phyloP scores from a whole-genome alignment of 352 stramenopile species.

The Phytopythium helicoides region DNA sequence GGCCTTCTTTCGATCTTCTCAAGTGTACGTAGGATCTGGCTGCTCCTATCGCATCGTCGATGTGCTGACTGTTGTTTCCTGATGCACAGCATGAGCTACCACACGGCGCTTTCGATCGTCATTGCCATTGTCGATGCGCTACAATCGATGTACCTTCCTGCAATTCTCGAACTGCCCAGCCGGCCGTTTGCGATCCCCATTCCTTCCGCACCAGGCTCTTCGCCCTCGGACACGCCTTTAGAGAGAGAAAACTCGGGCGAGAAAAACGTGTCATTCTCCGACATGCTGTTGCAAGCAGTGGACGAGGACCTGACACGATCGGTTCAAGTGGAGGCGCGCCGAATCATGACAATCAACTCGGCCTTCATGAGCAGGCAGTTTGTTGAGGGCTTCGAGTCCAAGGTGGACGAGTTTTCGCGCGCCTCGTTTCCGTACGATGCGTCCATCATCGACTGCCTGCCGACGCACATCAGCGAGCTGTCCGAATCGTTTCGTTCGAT shows the following conservation, averaged over 20 bases:
- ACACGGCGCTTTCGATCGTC: conserved; percentile 76
- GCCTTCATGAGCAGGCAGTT: conserved; percentile 79
- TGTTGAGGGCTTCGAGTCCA: conserved; percentile 50
- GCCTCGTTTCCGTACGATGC: conserved; percentile 48
- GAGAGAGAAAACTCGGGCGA: conserved; percentile 11
- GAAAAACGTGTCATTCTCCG: conserved; percentile 62
- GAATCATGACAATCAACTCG: conserved; percentile 89
- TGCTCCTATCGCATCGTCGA: conserved; percentile 1
- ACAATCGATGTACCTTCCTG: conserved; percentile 75
- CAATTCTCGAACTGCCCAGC: conserved; percentile 66
- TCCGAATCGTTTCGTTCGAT: conserved; percentile 69
- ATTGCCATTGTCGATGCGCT: conserved; percentile 83
- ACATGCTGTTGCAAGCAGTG: conserved; percentile 74
- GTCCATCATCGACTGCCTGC: conserved; percentile 68
- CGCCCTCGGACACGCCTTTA: neutral
- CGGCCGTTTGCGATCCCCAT: conserved; percentile 59
- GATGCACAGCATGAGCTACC: conserved; percentile 65
- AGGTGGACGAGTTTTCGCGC: conserved; percentile 53
- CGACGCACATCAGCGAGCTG: conserved; percentile 68
- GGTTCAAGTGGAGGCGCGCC: conserved; percentile 66
- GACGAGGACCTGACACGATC: conserved; percentile 69
- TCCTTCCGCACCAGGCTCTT: conserved; percentile 7
- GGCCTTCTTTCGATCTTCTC: conserved; percentile 66
- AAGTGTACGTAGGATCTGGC: conserved; percentile 42
- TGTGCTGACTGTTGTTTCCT: neutral